A percentile compares a stretch with the other conserved stretches of the same genome.
Conservation (phyloP, 2,329 filamentous ascomycete species). For the Stemphylium vesicarium region DNA sequence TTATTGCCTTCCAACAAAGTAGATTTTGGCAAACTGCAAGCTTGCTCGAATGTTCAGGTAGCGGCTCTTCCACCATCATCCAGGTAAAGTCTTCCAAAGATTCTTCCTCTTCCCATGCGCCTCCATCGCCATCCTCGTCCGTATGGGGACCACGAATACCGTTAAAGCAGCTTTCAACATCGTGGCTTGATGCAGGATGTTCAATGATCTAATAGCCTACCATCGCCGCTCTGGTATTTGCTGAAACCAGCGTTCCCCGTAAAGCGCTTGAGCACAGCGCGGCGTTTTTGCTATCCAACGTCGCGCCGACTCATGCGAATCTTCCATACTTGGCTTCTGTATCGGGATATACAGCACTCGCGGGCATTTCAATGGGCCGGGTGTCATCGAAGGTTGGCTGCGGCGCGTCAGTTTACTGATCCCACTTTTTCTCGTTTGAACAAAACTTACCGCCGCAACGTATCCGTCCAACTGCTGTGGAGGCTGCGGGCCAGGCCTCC, state of each 20-base stretch:
- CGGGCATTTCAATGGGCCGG: constrained; percentile 18
- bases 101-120: too few species aligned
- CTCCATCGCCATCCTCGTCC: too few species aligned
- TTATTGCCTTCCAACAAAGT: too few species aligned
- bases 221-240: not conserved
- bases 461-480: constrained; percentile 18
- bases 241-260: not conserved
- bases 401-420: not conserved
- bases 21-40: too few species aligned
- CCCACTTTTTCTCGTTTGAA: too few species aligned
- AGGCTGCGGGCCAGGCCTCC: not conserved
- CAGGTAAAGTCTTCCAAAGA: too few species aligned
- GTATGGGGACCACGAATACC: too few species aligned
- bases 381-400: constrained; percentile 12
- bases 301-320: not conserved
- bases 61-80: too few species aligned
- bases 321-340: not conserved
- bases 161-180: too few species aligned
- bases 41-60: too few species aligned
- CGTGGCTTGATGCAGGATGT: not conserved
- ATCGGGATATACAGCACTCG: not conserved
- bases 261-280: not conserved
- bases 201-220: not conserved
- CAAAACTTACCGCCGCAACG: constrained; percentile 4
- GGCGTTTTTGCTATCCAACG: not conserved